Evolutionary conservation across 495 filamentous ascomycete genomes (phyloP).

Genomic region (Tetracladium marchalianum): DNA sequence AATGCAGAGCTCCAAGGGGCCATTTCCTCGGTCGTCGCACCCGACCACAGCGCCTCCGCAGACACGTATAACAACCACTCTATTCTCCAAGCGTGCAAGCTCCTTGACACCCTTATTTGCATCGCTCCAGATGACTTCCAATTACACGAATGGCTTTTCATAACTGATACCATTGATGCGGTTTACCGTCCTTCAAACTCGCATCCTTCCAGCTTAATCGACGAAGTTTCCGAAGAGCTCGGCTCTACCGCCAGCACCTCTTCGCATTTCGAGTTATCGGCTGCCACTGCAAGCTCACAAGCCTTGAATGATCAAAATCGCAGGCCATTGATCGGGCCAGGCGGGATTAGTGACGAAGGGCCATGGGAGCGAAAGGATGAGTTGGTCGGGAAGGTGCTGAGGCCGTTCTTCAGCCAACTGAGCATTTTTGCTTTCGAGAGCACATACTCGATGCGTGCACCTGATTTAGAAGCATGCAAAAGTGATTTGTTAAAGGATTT

Average conservation of each 20-base stretch:
- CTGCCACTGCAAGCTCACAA: conserved; percentile 8
- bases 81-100: conserved; percentile 82
- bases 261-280: neutral
- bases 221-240: conserved; percentile 75
- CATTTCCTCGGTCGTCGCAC: conserved; percentile 63
- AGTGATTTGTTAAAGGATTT: conserved; percentile 66
- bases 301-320: conserved; percentile 15
- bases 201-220: conserved; percentile 67
- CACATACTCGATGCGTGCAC: conserved; percentile 70
- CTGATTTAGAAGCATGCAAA: conserved; percentile 60
- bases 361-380: conserved; percentile 51
- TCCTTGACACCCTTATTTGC: conserved; percentile 78
- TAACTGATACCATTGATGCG: conserved; percentile 94
- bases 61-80: conserved; percentile 67
- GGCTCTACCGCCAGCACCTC: conserved; percentile 38
- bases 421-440: conserved; percentile 89
- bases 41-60: conserved; percentile 45
- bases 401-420: conserved; percentile 83
- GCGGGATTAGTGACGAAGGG: conserved; percentile 39
- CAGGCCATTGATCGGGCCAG: conserved; percentile 36
- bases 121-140: conserved; percentile 92
- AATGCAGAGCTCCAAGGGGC: conserved; percentile 79
- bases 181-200: conserved; percentile 74
- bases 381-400: conserved; percentile 61
- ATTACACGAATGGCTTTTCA: conserved; percentile 89